These are phyloP conservation scores for Eucommia ulmoides DNA, from an alignment of 257 asterid genomes.

Conservation along the genomic window DNA sequence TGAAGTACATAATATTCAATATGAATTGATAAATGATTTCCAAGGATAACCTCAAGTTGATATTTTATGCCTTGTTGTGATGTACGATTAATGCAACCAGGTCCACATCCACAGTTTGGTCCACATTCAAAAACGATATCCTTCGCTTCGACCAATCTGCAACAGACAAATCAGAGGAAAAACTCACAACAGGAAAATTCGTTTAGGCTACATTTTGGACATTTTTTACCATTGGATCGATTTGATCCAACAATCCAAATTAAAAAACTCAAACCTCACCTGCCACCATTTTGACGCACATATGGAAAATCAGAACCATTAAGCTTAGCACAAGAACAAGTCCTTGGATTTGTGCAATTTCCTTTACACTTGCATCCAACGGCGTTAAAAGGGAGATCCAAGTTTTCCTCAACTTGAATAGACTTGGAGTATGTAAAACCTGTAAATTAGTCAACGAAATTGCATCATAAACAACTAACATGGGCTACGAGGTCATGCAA, in stretches of 20 bases:
- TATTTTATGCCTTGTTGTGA: conserved; percentile 12
- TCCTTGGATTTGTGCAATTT: conserved; percentile 8
- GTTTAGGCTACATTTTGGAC: no score
- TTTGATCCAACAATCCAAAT: no score
- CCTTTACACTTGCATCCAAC: conserved; percentile 15
- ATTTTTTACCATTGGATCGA: no score
- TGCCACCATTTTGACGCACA: conserved; percentile 13
- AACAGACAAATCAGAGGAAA: not conserved
- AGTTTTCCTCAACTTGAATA: conserved; percentile 11
- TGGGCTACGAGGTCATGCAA: no score
- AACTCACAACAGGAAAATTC: not conserved
- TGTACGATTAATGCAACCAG: conserved; percentile 13
- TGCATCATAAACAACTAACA: no score
- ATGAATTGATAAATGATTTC: not conserved
- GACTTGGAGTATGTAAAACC: conserved; percentile 13
- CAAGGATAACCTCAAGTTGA: conserved; percentile 13
- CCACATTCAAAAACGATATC: conserved; percentile 19
- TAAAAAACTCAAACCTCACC: no score
- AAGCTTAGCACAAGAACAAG: conserved; percentile 13
- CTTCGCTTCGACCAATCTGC: conserved; percentile 12
- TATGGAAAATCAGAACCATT: conserved; percentile 18
- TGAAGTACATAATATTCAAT: not conserved
- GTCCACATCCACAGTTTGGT: conserved; percentile 20
- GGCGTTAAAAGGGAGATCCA: conserved; percentile 12
- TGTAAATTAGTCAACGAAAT: no score